These are phyloP conservation scores for Malassezia yamatoensis DNA, from an alignment of 1,284 basidiomycete genomes.

Conservation along the genomic window DNA sequence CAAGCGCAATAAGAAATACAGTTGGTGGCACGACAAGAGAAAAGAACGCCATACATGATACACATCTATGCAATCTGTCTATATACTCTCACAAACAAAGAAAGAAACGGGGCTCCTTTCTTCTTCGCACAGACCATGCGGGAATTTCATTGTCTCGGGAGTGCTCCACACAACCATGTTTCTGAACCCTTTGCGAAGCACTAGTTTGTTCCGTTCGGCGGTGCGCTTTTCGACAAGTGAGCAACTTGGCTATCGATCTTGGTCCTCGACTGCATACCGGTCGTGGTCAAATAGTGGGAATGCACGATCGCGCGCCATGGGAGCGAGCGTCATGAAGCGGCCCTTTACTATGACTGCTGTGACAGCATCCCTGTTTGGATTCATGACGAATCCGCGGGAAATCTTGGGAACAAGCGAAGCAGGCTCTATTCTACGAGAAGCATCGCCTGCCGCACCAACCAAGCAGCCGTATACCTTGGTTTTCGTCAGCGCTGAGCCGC, in stretches of 20 bases:
- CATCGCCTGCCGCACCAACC: conserved; percentile 11
- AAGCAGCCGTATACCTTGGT: conserved; percentile 21
- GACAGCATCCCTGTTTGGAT: conserved; percentile 10
- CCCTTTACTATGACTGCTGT: not conserved
- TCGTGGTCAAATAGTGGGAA: not conserved
- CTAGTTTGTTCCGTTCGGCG: not conserved
- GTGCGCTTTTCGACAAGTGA: not conserved
- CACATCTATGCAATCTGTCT: not conserved
- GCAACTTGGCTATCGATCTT: not conserved
- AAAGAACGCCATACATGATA: conserved; percentile 2
- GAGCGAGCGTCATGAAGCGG: not conserved
- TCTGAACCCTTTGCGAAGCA: not conserved
- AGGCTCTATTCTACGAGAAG: conserved; percentile 15
- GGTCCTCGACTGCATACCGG: not conserved
- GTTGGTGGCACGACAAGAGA: not conserved
- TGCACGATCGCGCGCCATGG: not conserved
- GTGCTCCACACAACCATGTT: conserved; percentile 10
- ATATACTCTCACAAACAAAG: conserved; percentile 2
- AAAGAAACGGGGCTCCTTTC: not conserved
- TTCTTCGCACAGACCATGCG: conserved; percentile 12
- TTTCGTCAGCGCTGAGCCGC: conserved; percentile 7
- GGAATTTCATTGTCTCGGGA: not conserved
- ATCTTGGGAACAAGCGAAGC: conserved; percentile 12
- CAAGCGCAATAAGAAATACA: not conserved
- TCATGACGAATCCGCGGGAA: conserved; percentile 4